Evolutionary conservation across 805 yeast genomes (phyloP).

Genomic region (Phaffomyces antillensis): DNA sequence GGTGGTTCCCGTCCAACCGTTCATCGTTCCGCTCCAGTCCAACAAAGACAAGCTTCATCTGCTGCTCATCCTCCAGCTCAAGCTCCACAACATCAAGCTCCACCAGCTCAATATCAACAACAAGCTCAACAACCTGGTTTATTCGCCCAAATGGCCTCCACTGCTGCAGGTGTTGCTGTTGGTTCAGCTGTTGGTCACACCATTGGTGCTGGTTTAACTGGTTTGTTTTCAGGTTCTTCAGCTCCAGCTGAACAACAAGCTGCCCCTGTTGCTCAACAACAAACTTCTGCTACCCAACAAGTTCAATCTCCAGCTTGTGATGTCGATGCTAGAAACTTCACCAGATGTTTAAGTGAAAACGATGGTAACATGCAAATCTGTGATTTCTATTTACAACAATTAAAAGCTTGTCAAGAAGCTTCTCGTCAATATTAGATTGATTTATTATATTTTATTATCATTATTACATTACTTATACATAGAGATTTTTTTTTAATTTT

Average conservation of each 20-base stretch:
- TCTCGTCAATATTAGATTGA: slow-evolving; percentile 62
- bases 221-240: slow-evolving; percentile 79
- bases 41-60: slow-evolving; percentile 50
- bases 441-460: too few relatives aligned
- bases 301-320: slow-evolving; percentile 58
- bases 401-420: slow-evolving; percentile 96
- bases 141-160: slow-evolving; percentile 95
- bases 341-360: slow-evolving; percentile 91
- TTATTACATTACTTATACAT: background rate
- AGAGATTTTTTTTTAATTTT: background rate
- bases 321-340: slow-evolving; percentile 87
- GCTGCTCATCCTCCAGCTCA: slow-evolving; percentile 42
- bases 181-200: slow-evolving; percentile 98
- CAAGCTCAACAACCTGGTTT: slow-evolving; percentile 72
- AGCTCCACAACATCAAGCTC: slow-evolving; percentile 35
- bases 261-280: slow-evolving; percentile 33
- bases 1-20: slow-evolving; percentile 41
- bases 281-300: slow-evolving; percentile 32
- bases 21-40: slow-evolving; percentile 35
- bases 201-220: slow-evolving; percentile 86
- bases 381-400: slow-evolving; percentile 94
- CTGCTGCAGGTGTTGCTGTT: slow-evolving; percentile 99
- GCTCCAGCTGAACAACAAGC: slow-evolving; percentile 35
- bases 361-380: slow-evolving; percentile 95
- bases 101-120: slow-evolving; percentile 47